Percentiles rank a stretch among this genome's conserved stretches.
These are phyloP conservation scores for Clavulina sp. DNA, from an alignment of 768 basidiomycete species.

Conservation along the genomic window DNA sequence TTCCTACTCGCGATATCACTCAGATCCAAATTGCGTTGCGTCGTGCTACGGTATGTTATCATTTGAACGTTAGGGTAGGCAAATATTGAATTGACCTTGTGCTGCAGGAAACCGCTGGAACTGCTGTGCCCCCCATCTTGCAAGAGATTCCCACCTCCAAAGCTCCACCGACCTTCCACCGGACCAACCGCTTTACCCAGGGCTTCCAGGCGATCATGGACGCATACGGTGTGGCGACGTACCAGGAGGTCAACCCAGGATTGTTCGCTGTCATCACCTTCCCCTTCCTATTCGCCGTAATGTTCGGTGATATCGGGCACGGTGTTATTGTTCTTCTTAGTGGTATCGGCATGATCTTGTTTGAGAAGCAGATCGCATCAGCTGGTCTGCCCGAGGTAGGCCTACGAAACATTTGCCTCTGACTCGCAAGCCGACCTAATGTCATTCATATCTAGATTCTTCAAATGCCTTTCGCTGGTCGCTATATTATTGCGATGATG, in stretches of 20 bases:
- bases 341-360: conserved; percentile 68
- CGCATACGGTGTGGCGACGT: conserved; percentile 83
- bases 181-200: conserved; percentile 90
- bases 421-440: neutral
- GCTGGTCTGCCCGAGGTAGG: conserved; percentile 56
- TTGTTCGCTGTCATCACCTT: conserved; percentile 83
- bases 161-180: conserved; percentile 87
- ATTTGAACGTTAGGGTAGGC: neutral
- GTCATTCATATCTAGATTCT: conserved; percentile 33
- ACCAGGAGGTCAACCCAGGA: conserved; percentile 95
- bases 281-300: conserved; percentile 97
- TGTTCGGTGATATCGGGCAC: conserved; percentile 99
- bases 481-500: conserved; percentile 98
- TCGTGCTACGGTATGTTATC: conserved; percentile 51
- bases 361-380: conserved; percentile 67
- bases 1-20: conserved; percentile 80
- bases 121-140: conserved; percentile 78
- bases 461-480: conserved; percentile 87
- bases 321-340: conserved; percentile 64
- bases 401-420: conserved; percentile 1
- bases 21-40: conserved; percentile 73
- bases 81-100: neutral
- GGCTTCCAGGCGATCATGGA: conserved; percentile 98
- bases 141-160: conserved; percentile 79
- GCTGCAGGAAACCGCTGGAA: conserved; percentile 72